These are phyloP conservation scores for Laburnicola sp. DNA, from an alignment of 2,329 filamentous ascomycete species.

Conservation along the genomic window DNA sequence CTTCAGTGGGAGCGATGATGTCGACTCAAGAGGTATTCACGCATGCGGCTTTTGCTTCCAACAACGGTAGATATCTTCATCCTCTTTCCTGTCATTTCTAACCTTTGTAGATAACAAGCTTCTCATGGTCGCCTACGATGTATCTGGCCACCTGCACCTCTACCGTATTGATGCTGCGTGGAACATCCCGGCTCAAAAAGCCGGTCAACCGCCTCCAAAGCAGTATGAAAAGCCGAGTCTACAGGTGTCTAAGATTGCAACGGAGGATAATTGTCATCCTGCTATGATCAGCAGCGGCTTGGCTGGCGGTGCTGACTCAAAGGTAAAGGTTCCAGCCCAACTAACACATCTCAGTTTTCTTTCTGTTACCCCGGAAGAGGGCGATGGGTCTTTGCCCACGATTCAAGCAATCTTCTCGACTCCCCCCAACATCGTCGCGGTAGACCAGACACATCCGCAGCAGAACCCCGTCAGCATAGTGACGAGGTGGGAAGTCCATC, in stretches of 20 bases:
- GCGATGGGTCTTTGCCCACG: constrained; percentile 62
- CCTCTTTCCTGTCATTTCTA: constrained; percentile 1
- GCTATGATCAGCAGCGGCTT: constrained; percentile 29
- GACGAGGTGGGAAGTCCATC: constrained; percentile 77
- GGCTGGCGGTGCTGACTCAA: constrained; percentile 26
- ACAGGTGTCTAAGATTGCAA: constrained; percentile 32
- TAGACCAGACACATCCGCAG: constrained; percentile 58
- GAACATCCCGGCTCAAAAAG: constrained; percentile 63
- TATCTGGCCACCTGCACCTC: constrained; percentile 71
- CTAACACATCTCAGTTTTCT: constrained; percentile 77
- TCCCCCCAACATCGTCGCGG: constrained; percentile 44
- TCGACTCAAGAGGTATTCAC: constrained; percentile 57
- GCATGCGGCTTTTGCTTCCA: constrained; percentile 56
- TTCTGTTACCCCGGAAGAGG: constrained; percentile 64
- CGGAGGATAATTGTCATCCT: constrained; percentile 39
- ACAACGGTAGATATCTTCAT: constrained; percentile 61
- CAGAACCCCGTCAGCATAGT: constrained; percentile 73
- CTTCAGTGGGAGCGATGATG: constrained; percentile 74
- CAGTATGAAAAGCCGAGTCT: constrained; percentile 44
- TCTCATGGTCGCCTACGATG: constrained; percentile 68
- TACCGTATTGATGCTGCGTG: constrained; percentile 76
- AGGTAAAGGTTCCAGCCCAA: constrained; percentile 36
- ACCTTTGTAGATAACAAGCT: constrained; percentile 52
- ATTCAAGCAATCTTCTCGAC: constrained; percentile 75
- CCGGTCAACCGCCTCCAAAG: constrained; percentile 51